These are phyloP conservation scores for Cercospora zeina DNA, from an alignment of 2,329 filamentous ascomycete species.

Conservation along the genomic window DNA sequence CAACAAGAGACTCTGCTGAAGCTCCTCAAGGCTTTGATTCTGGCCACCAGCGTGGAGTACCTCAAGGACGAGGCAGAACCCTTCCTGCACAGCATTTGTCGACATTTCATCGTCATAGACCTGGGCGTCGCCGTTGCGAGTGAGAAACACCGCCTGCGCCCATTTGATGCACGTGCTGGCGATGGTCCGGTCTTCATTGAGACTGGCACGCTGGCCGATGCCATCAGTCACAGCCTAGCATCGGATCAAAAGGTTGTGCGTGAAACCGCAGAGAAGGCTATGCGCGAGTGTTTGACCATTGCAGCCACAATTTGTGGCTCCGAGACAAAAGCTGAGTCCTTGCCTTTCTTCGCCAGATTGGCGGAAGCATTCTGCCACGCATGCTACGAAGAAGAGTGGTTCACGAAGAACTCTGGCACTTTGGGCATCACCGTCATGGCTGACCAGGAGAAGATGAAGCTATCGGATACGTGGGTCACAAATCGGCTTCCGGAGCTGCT, in stretches of 20 bases:
- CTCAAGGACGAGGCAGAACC: conserved; percentile 73
- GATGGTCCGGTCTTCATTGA: conserved; percentile 88
- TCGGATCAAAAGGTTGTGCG: conserved; percentile 80
- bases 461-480: conserved; percentile 80
- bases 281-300: conserved; percentile 75
- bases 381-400: conserved; percentile 98
- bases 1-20: conserved; percentile 83
- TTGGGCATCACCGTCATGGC: conserved; percentile 86
- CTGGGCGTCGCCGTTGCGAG: conserved; percentile 81
- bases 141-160: conserved; percentile 70
- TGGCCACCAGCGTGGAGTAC: conserved; percentile 74
- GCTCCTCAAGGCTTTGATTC: conserved; percentile 84
- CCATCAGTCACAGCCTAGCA: conserved; percentile 83
- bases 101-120: conserved; percentile 88
- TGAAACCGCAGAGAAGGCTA: conserved; percentile 76
- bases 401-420: conserved; percentile 90
- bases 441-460: conserved; percentile 77
- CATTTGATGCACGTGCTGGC: conserved; percentile 81
- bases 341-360: conserved; percentile 83
- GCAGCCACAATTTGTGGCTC: conserved; percentile 74
- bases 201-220: conserved; percentile 81
- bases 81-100: conserved; percentile 78
- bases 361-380: conserved; percentile 86
- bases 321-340: conserved; percentile 66
- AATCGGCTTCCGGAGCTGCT: conserved; percentile 84